Evolutionary conservation across 139 green algal genomes (phyloP).

Genomic region (Closterium sp.): DNA sequence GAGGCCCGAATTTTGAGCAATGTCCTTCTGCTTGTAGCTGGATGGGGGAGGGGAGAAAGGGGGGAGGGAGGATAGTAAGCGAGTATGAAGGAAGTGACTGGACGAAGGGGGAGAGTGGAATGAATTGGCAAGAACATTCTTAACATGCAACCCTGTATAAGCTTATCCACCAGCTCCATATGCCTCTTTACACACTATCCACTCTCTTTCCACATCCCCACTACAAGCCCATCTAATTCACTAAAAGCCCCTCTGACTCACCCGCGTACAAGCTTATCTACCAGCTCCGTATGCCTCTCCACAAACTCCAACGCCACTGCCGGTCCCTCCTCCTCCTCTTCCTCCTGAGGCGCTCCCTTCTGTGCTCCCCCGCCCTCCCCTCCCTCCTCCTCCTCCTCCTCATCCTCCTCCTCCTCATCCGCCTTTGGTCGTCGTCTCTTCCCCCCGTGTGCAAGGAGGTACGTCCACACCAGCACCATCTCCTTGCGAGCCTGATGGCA

Average conservation of each 20-base stretch:
- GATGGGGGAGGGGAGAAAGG: too few species aligned
- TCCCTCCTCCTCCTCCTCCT: neutral
- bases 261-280: neutral
- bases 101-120: too few species aligned
- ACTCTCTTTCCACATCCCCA: too few species aligned
- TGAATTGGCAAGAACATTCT: too few species aligned
- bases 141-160: neutral
- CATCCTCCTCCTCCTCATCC: neutral
- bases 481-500: neutral
- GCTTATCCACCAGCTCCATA: neutral
- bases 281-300: neutral
- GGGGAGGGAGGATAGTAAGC: too few species aligned
- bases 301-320: neutral
- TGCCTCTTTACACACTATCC: neutral
- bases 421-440: neutral
- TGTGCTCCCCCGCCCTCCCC: neutral
- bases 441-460: neutral
- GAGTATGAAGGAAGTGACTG: too few species aligned
- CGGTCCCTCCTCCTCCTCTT: neutral
- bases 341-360: neutral
- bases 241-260: neutral
- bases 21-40: too few species aligned
- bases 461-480: neutral
- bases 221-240: too few species aligned
- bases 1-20: too few species aligned